phyloP scores from a whole-genome alignment of 306 rosid species.

The Quercus parvula region DNA sequence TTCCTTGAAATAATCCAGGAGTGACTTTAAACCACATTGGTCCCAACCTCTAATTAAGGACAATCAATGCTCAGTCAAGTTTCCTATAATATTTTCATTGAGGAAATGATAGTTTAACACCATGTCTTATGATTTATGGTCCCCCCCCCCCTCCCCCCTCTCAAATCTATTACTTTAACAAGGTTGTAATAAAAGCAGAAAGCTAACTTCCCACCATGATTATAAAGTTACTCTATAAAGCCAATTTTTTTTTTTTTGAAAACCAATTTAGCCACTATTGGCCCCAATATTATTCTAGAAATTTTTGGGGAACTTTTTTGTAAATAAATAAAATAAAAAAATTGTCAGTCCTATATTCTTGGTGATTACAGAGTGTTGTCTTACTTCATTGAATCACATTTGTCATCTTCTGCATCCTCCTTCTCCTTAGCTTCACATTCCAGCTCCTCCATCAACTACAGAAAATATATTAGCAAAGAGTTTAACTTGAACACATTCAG shows the following conservation, averaged over 20 bases:
- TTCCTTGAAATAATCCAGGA: not conserved
- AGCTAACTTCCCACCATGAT: not conserved
- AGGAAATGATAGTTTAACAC: too few species aligned
- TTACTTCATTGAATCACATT: slow-evolving; percentile 58
- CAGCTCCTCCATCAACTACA: slow-evolving; percentile 90
- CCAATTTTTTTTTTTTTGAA: not conserved
- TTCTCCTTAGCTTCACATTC: slow-evolving; percentile 80
- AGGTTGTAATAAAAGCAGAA: not conserved
- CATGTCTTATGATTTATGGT: too few species aligned
- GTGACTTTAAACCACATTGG: not conserved
- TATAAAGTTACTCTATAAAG: not conserved
- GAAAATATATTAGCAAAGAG: slow-evolving; percentile 10
- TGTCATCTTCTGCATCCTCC: slow-evolving; percentile 75
- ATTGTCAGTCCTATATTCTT: not conserved
- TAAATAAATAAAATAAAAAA: not conserved
- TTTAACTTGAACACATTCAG: slow-evolving; percentile 9
- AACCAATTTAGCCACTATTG: not conserved
- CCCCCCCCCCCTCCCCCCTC: too few species aligned
- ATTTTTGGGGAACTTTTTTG: not conserved
- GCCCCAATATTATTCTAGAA: not conserved
- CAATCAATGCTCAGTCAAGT: too few species aligned
- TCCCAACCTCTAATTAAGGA: too few species aligned
- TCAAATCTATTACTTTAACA: not conserved
- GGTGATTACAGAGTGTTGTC: slow-evolving; percentile 24
- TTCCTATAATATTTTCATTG: too few species aligned